Base-by-base conservation (phyloP, 176 grass and related monocot genomes). In the Phyllostachys edulis region DNA sequence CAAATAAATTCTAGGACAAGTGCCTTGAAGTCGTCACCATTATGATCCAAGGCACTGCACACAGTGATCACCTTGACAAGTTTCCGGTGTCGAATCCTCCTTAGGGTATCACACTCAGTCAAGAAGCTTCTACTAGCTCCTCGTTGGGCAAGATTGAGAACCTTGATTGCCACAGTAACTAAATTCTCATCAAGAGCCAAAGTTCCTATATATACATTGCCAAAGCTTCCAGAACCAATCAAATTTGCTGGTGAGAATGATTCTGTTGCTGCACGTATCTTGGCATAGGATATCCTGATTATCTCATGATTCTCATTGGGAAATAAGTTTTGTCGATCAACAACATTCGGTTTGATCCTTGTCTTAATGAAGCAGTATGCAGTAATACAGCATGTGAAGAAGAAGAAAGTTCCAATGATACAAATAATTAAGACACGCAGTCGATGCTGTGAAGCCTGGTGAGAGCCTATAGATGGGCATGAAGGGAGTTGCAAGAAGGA, bases 221-320 rank as follows among this genome's bases (percentile, higher is more conserved):
- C 83, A 85, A 56, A 77, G 40, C 73, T 85, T 77, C 83, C 83
- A 77, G 83, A 85, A 46, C 83, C 83, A 60, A 69, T 67, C 49
- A 77, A 85, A 59, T 76, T 85, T n/a, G 37, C 37, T 2, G 63
- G 49, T 59, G 82, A 77, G 38, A 85, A 77, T 85, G 82, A 85
- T 17, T 68, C 49, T 6, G 73, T 85, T 69, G 82, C 82, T 59
- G 9, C 73, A 59, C 21, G 17, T 29, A 85, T 5, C 36, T 85
- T 24, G 18, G 73, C 62, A 85, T 77, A 85, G 38, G 82, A 85
- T 77, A 85, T 77, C 65, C 82, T 77, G 41, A 42, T 42, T 42
- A 42, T 42, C 32, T 34, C 63, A 68, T 69, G 24, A 0, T 42
- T 42, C 41, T 69, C 39, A 68, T 2, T 69, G 39, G 24, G 38